Evolutionary conservation across 2,329 filamentous ascomycete species (phyloP), one percentile per base, ranked within the genome.

Genomic region (Ampelomyces quisqualis): DNA sequence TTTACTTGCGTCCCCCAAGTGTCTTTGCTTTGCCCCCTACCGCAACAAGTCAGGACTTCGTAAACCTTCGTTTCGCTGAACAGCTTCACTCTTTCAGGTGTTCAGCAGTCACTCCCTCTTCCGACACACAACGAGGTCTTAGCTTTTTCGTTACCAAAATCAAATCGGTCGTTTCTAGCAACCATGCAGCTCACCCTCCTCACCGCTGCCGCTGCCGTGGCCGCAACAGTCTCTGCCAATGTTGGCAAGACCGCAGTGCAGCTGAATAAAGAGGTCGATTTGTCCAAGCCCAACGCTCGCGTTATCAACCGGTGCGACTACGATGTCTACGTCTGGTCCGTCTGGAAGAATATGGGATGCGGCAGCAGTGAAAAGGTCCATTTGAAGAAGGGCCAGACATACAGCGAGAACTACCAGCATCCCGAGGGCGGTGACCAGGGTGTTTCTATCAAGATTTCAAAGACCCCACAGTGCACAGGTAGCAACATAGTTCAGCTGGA

Each of bases 21-120:
- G 43, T 51, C 7, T 46, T 53, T 55, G 45, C 38, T 33, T 50
- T 46, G 50, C 46, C 43, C 45, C 43, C 44, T 45, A 60, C 57
- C 59, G 55, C 59, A 60, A 55, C 60, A 63, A 35, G 66, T 60
- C 62, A 64, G 63, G 65, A 65, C 57, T 60, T 65, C 47, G 58
- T 60, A 53, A 56, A 58, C 53, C 50, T 57, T 58, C 49, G 57
- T 64, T 65, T 64, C 54, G 64, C 63, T 66, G 64, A 60, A 62
- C 58, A 65, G 55, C 65, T 69, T 65, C 65, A 68, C 64, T 68
- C 66, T 32, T 66, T 67, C 47, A 68, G 64, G 60, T 65, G 49
- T 58, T 64, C 63, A 54, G 63, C 62, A 59, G 45, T 60, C 67
- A 54, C 47, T 68, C 67, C 20, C 65, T 69, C 45, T 24, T 41